Conservation (phyloP, 805 yeast species). For the Wickerhamiella cacticola region DNA sequence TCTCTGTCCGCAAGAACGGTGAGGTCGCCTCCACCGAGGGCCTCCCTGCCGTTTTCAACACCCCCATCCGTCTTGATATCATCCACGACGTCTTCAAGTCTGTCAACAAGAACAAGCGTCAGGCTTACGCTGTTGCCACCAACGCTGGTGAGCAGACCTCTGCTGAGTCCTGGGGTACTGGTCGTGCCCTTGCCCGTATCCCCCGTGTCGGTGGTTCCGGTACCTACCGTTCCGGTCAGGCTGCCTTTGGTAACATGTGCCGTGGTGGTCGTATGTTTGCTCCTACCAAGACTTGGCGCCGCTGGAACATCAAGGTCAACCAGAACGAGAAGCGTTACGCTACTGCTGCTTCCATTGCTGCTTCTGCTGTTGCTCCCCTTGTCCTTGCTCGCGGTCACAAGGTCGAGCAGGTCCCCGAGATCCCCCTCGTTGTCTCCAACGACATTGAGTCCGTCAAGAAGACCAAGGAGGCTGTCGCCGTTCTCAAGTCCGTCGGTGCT, state of each 20-base stretch:
- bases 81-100: conserved; percentile 98
- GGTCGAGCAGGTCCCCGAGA: conserved; percentile 95
- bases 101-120: conserved; percentile 99
- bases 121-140: conserved; percentile 98
- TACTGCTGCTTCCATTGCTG: conserved; percentile 99
- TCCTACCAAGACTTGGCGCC: conserved; percentile 99
- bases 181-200: conserved; percentile 99
- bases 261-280: conserved; percentile 99
- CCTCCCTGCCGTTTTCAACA: conserved; percentile 97
- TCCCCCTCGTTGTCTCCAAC: conserved; percentile 92
- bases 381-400: conserved; percentile 99
- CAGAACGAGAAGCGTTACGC: conserved; percentile 99
- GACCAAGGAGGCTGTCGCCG: conserved; percentile 98
- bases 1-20: conserved; percentile 87
- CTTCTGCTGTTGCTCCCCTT: conserved; percentile 94
- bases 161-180: conserved; percentile 99
- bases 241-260: conserved; percentile 99
- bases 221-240: conserved; percentile 99
- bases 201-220: conserved; percentile 99
- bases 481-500: conserved; percentile 97
- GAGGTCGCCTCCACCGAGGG: conserved; percentile 73
- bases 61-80: conserved; percentile 99
- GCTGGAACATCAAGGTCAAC: conserved; percentile 99
- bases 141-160: conserved; percentile 99
- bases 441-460: conserved; percentile 85